phyloP scores from a whole-genome alignment of 305 asterid species.

The Solanum hybrid region DNA sequence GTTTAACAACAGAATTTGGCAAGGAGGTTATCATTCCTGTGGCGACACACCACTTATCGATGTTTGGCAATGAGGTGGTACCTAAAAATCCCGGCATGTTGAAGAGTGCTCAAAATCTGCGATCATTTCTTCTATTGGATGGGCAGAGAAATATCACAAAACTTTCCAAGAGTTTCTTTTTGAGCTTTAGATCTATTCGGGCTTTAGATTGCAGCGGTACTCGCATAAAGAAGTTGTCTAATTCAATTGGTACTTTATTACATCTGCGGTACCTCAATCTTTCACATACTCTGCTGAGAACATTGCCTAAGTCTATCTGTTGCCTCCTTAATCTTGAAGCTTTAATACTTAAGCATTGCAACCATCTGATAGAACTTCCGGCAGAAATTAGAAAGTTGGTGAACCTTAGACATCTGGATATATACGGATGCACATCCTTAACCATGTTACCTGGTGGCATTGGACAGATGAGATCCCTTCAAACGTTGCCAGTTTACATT shows the following conservation, averaged over 20 bases:
- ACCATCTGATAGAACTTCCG: constrained; percentile 1
- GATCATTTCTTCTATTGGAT: background rate
- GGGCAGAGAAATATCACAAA: background rate
- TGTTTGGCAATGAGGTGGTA: background rate
- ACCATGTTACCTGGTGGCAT: constrained; percentile 1
- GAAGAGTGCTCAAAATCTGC: constrained; percentile 3
- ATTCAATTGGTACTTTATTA: background rate
- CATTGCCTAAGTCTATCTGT: background rate
- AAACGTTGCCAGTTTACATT: background rate
- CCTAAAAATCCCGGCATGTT: background rate
- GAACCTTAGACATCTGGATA: constrained; percentile 39
- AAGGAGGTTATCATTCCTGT: background rate
- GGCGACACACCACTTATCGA: background rate
- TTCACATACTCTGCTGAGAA: background rate
- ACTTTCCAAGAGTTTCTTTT: background rate
- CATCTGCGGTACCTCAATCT: constrained; percentile 7
- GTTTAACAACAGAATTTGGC: background rate
- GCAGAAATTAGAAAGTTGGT: constrained; percentile 14
- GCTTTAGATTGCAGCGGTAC: constrained; percentile 2
- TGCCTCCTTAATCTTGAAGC: constrained; percentile 28
- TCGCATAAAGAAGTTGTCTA: background rate
- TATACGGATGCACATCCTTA: constrained; percentile 4
- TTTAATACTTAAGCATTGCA: background rate
- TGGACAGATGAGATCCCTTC: constrained; percentile 2
- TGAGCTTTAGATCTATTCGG: constrained; percentile 4